A percentile compares a stretch with the other conserved stretches of the same genome.
phyloP scores from a whole-genome alignment of 768 basidiomycete genomes.

The Podaxis sp. region DNA sequence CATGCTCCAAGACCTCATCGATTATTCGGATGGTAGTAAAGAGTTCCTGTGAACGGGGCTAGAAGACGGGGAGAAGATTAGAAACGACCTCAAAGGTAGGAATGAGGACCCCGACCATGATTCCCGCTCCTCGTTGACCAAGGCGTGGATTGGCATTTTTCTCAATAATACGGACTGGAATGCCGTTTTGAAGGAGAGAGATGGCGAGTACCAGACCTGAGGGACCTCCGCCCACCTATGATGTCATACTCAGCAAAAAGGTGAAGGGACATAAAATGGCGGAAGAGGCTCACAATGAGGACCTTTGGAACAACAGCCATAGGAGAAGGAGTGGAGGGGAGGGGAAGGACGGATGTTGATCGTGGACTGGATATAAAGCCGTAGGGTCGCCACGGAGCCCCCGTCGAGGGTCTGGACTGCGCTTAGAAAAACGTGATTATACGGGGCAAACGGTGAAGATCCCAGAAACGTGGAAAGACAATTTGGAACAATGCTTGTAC shows the following conservation, averaged over 20 bases:
- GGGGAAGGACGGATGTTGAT: neutral
- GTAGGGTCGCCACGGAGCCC: neutral
- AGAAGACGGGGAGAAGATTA: conserved; percentile 5
- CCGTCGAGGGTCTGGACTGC: neutral
- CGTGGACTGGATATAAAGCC: neutral
- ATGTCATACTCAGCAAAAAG: neutral
- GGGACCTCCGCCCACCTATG: conserved; percentile 19
- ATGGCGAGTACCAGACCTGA: conserved; percentile 19
- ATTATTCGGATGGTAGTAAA: conserved; percentile 38
- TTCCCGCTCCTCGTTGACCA: conserved; percentile 18
- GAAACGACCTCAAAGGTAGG: neutral
- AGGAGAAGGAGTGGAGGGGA: neutral
- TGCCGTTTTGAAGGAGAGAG: conserved; percentile 16
- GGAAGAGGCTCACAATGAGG: conserved; percentile 23
- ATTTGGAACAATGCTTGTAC: too few species aligned
- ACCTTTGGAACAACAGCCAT: conserved; percentile 19
- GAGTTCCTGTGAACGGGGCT: conserved; percentile 48
- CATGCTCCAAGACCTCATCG: conserved; percentile 34
- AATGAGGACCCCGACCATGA: conserved; percentile 6
- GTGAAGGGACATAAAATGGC: neutral
- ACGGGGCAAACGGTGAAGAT: neutral
- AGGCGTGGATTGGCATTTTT: conserved; percentile 15
- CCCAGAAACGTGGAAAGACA: neutral
- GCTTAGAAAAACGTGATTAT: neutral
- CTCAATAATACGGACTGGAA: conserved; percentile 21